Conservation (phyloP, 1,284 basidiomycete species). For the Pseudozyma tsukubaensis region DNA sequence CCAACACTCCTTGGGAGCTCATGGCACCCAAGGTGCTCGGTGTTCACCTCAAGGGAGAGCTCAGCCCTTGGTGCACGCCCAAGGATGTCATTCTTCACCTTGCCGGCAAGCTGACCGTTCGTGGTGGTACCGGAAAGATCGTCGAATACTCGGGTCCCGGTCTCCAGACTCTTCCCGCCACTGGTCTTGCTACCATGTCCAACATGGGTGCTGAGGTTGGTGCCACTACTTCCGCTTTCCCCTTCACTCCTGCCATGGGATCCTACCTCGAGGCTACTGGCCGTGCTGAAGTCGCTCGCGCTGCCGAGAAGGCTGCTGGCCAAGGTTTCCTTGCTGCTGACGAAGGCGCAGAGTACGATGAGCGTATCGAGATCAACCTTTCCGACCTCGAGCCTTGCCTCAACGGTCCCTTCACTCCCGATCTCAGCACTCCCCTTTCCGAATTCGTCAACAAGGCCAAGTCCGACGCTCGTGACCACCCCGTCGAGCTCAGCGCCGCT, state of each 20-base stretch:
- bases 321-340: slow-evolving; percentile 84
- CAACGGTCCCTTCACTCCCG: slow-evolving; percentile 98
- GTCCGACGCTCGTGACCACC: slow-evolving; percentile 84
- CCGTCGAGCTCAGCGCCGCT: slow-evolving; percentile 81
- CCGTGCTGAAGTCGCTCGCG: slow-evolving; percentile 84
- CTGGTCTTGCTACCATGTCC: slow-evolving; percentile 91
- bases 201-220: slow-evolving; percentile 99
- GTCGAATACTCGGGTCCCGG: slow-evolving; percentile 98
- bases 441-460: slow-evolving; percentile 84
- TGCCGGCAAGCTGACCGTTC: slow-evolving; percentile 92
- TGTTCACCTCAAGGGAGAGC: slow-evolving; percentile 86
- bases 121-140: slow-evolving; percentile 96
- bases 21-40: slow-evolving; percentile 87
- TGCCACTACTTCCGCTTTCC: slow-evolving; percentile 97
- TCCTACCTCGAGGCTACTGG: slow-evolving; percentile 90
- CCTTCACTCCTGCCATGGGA: slow-evolving; percentile 87
- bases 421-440: slow-evolving; percentile 94
- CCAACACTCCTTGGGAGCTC: slow-evolving; percentile 96
- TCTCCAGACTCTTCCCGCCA: slow-evolving; percentile 89
- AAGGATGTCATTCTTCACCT: slow-evolving; percentile 97
- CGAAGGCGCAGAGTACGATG: slow-evolving; percentile 91
- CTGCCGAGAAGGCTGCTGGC: slow-evolving; percentile 85
- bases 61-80: slow-evolving; percentile 92
- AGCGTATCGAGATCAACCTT: slow-evolving; percentile 93
- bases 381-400: slow-evolving; percentile 88